These are phyloP conservation scores for Bruguiera gymnorhiza DNA, from an alignment of 345 rosid species.

Conservation along the genomic window DNA sequence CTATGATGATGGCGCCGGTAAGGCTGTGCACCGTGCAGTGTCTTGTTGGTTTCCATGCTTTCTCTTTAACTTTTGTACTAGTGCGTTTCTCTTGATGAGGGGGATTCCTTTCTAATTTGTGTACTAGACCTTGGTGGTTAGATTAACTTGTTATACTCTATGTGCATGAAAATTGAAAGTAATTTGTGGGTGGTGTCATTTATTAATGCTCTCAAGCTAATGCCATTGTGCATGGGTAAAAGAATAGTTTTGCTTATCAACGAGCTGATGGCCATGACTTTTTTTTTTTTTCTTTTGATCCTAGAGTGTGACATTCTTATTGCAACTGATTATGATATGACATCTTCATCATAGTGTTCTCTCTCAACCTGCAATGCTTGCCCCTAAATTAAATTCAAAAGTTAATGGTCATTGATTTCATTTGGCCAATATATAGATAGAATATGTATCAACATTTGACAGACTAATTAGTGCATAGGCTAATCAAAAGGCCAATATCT, in stretches of 20 bases:
- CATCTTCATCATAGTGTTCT: too few species aligned
- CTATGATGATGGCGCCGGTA: slow-evolving; percentile 41
- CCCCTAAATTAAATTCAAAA: too few species aligned
- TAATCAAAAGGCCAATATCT: too few species aligned
- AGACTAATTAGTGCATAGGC: too few species aligned
- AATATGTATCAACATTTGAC: too few species aligned
- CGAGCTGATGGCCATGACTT: not conserved
- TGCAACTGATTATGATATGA: too few species aligned
- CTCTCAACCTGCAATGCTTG: too few species aligned
- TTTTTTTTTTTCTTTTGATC: not conserved
- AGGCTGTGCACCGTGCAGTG: slow-evolving; percentile 9
- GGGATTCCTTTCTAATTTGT: too few species aligned
- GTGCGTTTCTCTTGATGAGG: too few species aligned
- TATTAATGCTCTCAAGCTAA: too few species aligned
- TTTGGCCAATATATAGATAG: too few species aligned
- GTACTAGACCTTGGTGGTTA: not conserved
- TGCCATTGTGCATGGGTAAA: slow-evolving; percentile 21
- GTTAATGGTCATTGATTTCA: too few species aligned
- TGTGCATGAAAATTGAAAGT: slow-evolving; percentile 3
- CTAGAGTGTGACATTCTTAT: not conserved
- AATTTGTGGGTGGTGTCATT: not conserved
- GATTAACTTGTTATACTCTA: not conserved
- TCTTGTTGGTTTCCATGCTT: slow-evolving; percentile 2
- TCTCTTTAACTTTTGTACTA: not conserved
- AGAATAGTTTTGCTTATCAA: slow-evolving; percentile 16